Evolutionary conservation across 192 early-diverging fungal species (phyloP), one percentile per base, ranked within the genome.

Genomic region (Coemansia sp.): DNA sequence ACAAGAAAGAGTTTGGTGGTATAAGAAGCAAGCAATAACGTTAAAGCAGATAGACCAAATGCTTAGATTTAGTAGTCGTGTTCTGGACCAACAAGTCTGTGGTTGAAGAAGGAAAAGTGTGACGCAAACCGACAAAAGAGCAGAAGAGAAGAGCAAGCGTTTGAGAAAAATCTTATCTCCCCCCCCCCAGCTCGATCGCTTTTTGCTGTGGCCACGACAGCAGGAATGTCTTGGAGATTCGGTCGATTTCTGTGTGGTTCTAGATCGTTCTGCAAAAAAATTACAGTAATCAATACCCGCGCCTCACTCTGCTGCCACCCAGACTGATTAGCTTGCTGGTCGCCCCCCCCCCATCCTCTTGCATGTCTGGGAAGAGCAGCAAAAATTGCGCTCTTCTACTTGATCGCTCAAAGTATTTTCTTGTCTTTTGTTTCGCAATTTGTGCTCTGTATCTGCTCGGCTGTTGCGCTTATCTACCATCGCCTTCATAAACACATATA

Each of bases 251-350:
- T 19, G 66, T 49, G 41, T 12, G 62, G 18, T 74, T 74, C 72
- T 62, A 23, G 27, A 58, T 48, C 12, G 26, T 69, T 66, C 48
- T 30, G 50, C n/a, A n/a, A n/a, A 5, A n/a, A 52, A 7, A 54
- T 74, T 74, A 74, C 34, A 41, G 16, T 74, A 74, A 74, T 65
- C 58, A 7, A 22, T 18, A 18, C 48, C 23, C 26, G 21, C 28
- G n/a, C 23, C 1, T 7, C 30, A 23, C 27, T 19, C 22, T 51
- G 49, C 52, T 12, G 52, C 32, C 32, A 34, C 32, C 32, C 32
- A 27, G 51, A 3, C 51, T 18, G 7, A n/a, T 31, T 16, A 28
- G 32, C 28, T n/a, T 5, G 6, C 38, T 51, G 25, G 6, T 28
- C 14, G 18, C 41, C 2, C 44, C 27, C 22, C 41, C 62, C 34